phyloP scores from a whole-genome alignment of 805 yeast species.

The Kluyveromyces dobzhanskii region DNA sequence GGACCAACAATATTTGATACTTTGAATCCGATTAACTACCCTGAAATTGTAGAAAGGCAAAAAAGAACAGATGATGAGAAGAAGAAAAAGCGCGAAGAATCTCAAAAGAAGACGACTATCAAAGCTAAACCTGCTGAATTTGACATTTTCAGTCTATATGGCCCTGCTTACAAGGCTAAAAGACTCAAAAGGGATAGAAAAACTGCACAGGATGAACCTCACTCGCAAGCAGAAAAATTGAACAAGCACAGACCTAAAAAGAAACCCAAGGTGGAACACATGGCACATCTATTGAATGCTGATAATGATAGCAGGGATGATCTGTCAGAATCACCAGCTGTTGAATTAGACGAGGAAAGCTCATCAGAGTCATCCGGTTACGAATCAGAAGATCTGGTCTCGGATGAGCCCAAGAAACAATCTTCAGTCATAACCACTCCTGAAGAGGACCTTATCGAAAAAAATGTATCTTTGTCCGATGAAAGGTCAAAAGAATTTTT shows the following conservation, averaged over 20 bases:
- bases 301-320: conserved; percentile 18
- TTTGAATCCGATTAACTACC: conserved; percentile 51
- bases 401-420: conserved; percentile 10
- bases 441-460: conserved; percentile 18
- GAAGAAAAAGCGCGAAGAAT: conserved; percentile 8
- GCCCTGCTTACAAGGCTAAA: conserved; percentile 10
- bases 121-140: conserved; percentile 28
- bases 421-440: conserved; percentile 22
- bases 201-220: background rate
- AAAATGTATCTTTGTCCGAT: conserved; percentile 10
- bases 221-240: background rate
- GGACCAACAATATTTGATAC: conserved; percentile 60
- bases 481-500: conserved; percentile 13
- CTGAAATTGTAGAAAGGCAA: conserved; percentile 36
- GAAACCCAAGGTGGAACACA: conserved; percentile 16
- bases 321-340: conserved; percentile 9
- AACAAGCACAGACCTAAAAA: conserved; percentile 4
- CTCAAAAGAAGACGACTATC: conserved; percentile 15
- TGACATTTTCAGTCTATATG: conserved; percentile 29
- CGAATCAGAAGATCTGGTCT: conserved; percentile 13
- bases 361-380: conserved; percentile 12
- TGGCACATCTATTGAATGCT: conserved; percentile 26
- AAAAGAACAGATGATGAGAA: conserved; percentile 23
- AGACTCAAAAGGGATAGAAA: background rate
- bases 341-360: conserved; percentile 5